Evolutionary conservation across 2,329 filamentous ascomycete species (phyloP), one percentile per base, ranked within the genome.

Genomic region (Diaporthe citrichinensis): DNA sequence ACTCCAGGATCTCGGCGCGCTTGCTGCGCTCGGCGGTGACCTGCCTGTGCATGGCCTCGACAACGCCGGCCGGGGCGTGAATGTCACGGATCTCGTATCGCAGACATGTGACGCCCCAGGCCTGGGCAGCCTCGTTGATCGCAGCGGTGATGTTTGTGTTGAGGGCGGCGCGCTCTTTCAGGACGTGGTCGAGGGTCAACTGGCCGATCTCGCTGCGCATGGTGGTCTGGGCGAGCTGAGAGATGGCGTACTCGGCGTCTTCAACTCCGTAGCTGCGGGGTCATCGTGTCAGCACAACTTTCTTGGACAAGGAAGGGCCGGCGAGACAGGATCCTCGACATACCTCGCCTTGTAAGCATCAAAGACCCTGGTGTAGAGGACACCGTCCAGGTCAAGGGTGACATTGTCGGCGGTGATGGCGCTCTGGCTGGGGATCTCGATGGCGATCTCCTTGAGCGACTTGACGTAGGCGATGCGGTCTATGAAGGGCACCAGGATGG

Each of bases 131-230:
- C 84, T 98, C 96, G 84, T 99, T 99, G 89, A 99, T 98, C 58
- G 97, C 96, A 74, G 95, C 93, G n/a, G 97, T 98, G 83, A 99
- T 99, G 87, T 99, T 98, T 78, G 92, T 95, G 88, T 99, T 99
- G 79, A 99, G 92, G 28, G 95, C 95, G 4, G 96, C 95, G 78
- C 97, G 95, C 89, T 99, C 97, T 84, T 98, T 98, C 75, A 99
- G 91, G 59, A 99, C 97, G 86, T 99, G 96, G 85, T 99, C 97
- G 80, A 99, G 94, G 0, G 95, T 94, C 76, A 99, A 90, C 85
- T 98, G 97, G 78, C 97, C 97, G 81, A 99, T 99, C 85, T 99
- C 97, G 81, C 94, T 97, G 81, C 97, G 95, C 97, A 99, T 99
- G 0, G 97, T 98, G 15, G 97, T 99, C 87, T 99, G 97, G 23